These are phyloP conservation scores for Agaricus sinodeliciosus DNA, from an alignment of 768 basidiomycete species.

Conservation along the genomic window DNA sequence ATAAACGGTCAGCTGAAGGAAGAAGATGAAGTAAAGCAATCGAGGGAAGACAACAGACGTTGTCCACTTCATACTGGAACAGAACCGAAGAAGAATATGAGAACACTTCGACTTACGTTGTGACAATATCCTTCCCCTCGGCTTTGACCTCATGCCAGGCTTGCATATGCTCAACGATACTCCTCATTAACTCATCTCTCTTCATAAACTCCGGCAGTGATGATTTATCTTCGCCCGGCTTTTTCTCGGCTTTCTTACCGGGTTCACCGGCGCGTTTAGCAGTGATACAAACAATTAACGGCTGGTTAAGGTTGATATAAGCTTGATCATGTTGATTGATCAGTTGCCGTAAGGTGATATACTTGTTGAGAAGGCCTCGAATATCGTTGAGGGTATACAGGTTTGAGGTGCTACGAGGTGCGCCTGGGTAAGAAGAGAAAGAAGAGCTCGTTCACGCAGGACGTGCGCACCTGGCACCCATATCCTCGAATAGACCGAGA, in stretches of 20 bases:
- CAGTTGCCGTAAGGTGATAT: slow-evolving; percentile 54
- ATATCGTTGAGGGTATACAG: slow-evolving; percentile 56
- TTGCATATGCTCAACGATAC: slow-evolving; percentile 64
- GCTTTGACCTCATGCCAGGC: slow-evolving; percentile 60
- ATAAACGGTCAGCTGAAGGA: neutral
- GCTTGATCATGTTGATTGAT: slow-evolving; percentile 61
- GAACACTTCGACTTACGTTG: slow-evolving; percentile 41
- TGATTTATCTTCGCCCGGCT: slow-evolving; percentile 7
- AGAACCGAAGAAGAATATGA: neutral
- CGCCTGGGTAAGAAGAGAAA: neutral
- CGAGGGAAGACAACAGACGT: neutral
- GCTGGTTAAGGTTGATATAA: slow-evolving; percentile 63
- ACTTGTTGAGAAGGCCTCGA: slow-evolving; percentile 49
- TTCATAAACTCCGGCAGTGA: slow-evolving; percentile 46
- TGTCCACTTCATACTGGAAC: neutral
- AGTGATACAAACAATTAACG: slow-evolving; percentile 30
- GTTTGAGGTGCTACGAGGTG: slow-evolving; percentile 35
- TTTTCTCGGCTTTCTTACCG: slow-evolving; percentile 25
- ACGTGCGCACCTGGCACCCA: slow-evolving; percentile 52
- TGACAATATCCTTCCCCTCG: slow-evolving; percentile 47
- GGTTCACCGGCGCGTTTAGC: slow-evolving; percentile 22
- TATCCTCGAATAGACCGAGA: slow-evolving; percentile 53
- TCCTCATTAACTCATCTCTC: slow-evolving; percentile 54
- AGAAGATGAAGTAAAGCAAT: neutral
- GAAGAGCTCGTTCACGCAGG: neutral